Evolutionary conservation across 495 filamentous ascomycete species (phyloP).

Genomic region (Choiromyces venosus): DNA sequence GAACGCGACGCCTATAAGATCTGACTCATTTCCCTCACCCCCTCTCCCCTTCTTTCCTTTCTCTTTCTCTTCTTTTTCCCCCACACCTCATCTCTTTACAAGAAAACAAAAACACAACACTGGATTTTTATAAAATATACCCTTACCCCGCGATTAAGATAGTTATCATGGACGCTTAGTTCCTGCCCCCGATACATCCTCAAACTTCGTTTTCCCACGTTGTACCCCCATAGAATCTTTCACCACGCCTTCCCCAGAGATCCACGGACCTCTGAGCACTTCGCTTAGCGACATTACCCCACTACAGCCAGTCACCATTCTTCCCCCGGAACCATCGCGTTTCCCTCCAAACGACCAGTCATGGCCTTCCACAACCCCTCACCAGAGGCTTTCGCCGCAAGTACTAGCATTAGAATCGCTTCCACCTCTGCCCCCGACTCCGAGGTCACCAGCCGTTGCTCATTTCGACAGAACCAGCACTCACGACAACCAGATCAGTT

Average conservation of each 20-base stretch:
- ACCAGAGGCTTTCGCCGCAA: conserved; percentile 41
- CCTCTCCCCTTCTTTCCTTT: conserved; percentile 22
- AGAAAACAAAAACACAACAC: conserved; percentile 12
- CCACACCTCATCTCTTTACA: conserved; percentile 5
- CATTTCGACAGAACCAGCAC: conserved; percentile 35
- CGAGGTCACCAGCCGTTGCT: conserved; percentile 30
- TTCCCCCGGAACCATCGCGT: conserved; percentile 41
- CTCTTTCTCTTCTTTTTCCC: conserved; percentile 17
- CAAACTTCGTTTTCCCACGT: conserved; percentile 23
- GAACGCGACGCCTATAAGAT: conserved; percentile 36
- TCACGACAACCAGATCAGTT: conserved; percentile 37
- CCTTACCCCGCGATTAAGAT: conserved; percentile 5
- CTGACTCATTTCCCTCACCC: conserved; percentile 35
- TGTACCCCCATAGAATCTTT: conserved; percentile 27
- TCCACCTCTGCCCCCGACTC: conserved; percentile 25
- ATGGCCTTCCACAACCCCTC: conserved; percentile 39
- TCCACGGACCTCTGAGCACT: conserved; percentile 41
- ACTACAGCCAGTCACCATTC: conserved; percentile 40
- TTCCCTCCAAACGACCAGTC: conserved; percentile 40
- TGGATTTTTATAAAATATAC: conserved; percentile 12
- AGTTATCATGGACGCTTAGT: conserved; percentile 41
- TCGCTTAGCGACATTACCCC: conserved; percentile 38
- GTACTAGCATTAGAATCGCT: conserved; percentile 26
- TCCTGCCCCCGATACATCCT: conserved; percentile 7
- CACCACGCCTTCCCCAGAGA: conserved; percentile 43